phyloP scores from a whole-genome alignment of 257 asterid genomes.

The Schizonepeta tenuifolia region DNA sequence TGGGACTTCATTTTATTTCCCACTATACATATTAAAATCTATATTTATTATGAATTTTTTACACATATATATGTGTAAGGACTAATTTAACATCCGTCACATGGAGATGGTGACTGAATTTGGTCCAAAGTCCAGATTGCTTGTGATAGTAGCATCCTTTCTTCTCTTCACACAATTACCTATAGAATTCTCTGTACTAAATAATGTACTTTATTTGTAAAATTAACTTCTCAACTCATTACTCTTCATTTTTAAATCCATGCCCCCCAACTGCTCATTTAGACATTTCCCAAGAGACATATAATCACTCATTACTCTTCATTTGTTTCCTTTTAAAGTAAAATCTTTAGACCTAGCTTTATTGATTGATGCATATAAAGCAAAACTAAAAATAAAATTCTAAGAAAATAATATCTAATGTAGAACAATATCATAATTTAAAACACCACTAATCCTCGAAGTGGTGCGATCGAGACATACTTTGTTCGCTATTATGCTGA shows the following conservation, averaged over 20 bases:
- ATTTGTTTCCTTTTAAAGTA: no score
- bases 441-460: no score
- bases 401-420: no score
- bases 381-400: no score
- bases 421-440: no score
- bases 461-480: no score
- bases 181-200: neutral
- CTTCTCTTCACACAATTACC: slow-evolving; percentile 46
- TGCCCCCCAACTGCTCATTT: neutral
- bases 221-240: slow-evolving; percentile 12
- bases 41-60: neutral
- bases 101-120: slow-evolving; percentile 56
- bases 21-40: neutral
- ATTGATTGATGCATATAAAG: no score
- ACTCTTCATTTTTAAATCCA: neutral
- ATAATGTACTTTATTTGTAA: neutral
- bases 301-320: no score
- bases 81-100: slow-evolving; percentile 46
- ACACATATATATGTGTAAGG: slow-evolving; percentile 33
- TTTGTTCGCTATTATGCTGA: no score
- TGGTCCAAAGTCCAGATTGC: slow-evolving; percentile 83
- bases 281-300: neutral
- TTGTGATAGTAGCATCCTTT: slow-evolving; percentile 55
- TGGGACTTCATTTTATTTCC: slow-evolving; percentile 32
- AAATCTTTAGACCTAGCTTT: no score